phyloP scores from a whole-genome alignment of 345 rosid species.

The Dipteronia dyeriana region DNA sequence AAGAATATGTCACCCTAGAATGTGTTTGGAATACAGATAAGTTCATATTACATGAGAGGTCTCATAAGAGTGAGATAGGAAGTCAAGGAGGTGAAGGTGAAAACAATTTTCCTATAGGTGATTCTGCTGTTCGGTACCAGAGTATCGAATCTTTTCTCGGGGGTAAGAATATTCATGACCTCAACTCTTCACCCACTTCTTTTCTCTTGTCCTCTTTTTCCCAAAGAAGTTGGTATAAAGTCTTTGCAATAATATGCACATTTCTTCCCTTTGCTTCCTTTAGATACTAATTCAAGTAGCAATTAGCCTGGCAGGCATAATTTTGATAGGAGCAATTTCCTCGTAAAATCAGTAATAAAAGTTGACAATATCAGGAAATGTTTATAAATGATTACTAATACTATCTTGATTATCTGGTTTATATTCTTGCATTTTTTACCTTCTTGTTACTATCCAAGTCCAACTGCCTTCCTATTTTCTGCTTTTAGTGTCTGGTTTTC shows the following conservation, averaged over 20 bases:
- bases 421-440: neutral
- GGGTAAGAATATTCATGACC: conserved; percentile 42
- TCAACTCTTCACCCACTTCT: no score
- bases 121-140: conserved; percentile 44
- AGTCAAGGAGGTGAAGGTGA: conserved; percentile 29
- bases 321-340: neutral
- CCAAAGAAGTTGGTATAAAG: neutral
- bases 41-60: conserved; percentile 56
- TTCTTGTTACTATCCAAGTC: neutral
- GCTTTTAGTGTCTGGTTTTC: neutral
- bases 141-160: conserved; percentile 54
- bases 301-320: neutral
- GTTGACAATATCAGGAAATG: no score
- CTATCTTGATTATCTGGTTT: neutral
- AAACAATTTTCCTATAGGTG: conserved; percentile 29
- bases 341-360: no score
- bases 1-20: conserved; percentile 50
- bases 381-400: no score
- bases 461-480: neutral
- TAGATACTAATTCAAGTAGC: neutral
- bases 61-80: conserved; percentile 35
- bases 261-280: no score
- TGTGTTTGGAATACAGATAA: conserved; percentile 69
- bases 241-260: neutral
- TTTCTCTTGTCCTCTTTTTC: neutral